Conservation (phyloP, 1,284 basidiomycete species). For the Ceratobasidium sp. region DNA sequence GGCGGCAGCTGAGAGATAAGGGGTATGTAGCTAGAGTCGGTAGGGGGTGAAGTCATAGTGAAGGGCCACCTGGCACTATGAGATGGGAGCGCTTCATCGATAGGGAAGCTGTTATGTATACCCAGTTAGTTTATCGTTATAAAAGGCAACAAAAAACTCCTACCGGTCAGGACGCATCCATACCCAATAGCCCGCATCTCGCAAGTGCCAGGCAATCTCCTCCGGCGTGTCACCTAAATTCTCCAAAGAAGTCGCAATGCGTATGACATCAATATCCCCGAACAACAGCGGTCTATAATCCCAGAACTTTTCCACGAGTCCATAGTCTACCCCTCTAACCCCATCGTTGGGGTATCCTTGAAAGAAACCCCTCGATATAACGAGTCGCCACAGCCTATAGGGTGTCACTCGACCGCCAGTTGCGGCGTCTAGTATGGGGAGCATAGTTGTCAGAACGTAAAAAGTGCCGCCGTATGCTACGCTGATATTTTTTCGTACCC, state of each 20-base stretch:
- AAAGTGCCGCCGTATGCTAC: not conserved
- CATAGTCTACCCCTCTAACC: constrained; percentile 14
- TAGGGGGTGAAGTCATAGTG: no score
- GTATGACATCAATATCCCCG: constrained; percentile 1
- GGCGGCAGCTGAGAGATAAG: not conserved
- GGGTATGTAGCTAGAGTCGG: no score
- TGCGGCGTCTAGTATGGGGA: constrained; percentile 39
- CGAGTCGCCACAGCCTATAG: constrained; percentile 29
- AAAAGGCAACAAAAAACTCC: not conserved
- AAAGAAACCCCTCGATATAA: constrained; percentile 21
- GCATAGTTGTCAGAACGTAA: constrained; percentile 16
- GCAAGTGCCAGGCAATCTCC: constrained; percentile 17
- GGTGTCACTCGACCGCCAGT: constrained; percentile 14
- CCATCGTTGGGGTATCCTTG: not conserved
- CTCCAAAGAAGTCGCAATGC: not conserved
- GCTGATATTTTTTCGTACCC: no score
- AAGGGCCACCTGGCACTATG: no score
- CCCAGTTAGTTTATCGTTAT: not conserved
- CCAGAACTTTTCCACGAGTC: not conserved
- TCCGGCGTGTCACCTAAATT: not conserved
- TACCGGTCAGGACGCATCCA: constrained; percentile 44
- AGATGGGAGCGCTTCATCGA: not conserved
- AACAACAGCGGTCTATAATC: not conserved
- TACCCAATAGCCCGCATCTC: constrained; percentile 20
- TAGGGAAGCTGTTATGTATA: not conserved